A percentile compares a stretch with the other conserved stretches of the same genome.
Conservation (phyloP, 192 early-diverging fungal genomes). For the Podila minutissima region DNA sequence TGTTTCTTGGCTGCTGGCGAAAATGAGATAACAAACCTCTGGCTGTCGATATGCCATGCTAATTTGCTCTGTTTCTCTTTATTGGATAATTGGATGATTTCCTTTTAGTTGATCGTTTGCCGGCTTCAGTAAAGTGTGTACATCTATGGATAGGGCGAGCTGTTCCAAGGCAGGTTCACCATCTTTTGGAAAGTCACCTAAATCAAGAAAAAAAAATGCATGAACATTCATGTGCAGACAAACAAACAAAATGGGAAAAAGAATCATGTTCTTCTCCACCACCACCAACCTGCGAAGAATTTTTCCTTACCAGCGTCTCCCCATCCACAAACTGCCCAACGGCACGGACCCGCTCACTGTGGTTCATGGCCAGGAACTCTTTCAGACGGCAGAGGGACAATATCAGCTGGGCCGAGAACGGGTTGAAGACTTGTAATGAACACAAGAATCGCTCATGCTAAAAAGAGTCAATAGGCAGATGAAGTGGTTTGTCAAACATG, state of each 20-base stretch:
- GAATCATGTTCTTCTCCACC: background rate
- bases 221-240: no score
- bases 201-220: no score
- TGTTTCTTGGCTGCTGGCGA: no score
- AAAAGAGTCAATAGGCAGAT: background rate
- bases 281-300: background rate
- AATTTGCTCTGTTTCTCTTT: no score
- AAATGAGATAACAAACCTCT: no score
- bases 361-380: slow-evolving; percentile 29
- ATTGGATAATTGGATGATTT: no score
- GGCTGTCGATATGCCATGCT: no score
- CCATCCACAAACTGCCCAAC: slow-evolving; percentile 33
- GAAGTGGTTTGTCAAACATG: background rate
- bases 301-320: slow-evolving; percentile 10
- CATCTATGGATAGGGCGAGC: no score
- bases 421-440: slow-evolving; percentile 23
- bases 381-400: slow-evolving; percentile 24
- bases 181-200: no score
- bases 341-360: slow-evolving; percentile 8
- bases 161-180: no score
- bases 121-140: no score
- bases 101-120: no score
- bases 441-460: slow-evolving; percentile 35
- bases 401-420: slow-evolving; percentile 32
- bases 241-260: background rate